Base-by-base conservation (phyloP, 192 early-diverging fungal species). In the Backusella tuberculispora region DNA sequence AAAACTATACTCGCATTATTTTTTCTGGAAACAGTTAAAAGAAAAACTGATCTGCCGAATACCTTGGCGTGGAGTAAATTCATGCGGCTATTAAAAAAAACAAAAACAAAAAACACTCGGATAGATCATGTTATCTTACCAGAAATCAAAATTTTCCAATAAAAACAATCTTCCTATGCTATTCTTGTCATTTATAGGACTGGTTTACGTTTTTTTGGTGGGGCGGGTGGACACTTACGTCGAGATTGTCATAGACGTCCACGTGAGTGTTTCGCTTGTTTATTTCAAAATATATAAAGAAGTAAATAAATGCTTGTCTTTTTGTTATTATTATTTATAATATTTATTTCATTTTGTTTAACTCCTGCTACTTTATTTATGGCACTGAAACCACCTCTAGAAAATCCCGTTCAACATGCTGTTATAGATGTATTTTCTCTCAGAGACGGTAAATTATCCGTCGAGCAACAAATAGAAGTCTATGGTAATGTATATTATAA, bases 391-490 rank as follows among this genome's bases (percentile, higher is more conserved):
- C 47, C 46, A 53, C 48, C 71, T 56, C 46, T 60, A 72, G 67
- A 69, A 34, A 56, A 24, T 21, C 43, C 41, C 26, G 44, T 46
- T 17, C 41, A 44, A 14, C 56, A 73, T 64, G 42, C 43, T 46
- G 72, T 63, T 13, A 43, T 73, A 29, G 72, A 63, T 65, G 45
- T 73, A 65, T 45, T 65, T 26, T 65, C 72, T 29, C 19, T 73
- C 10, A 63, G 42, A 6, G 72, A 73, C 42, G 72, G 72, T 10
- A 73, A 73, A 65, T 41, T 63, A 45, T 88, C 86, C 14, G 87
- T 90, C 53, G 90, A 91, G 76, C 89, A 89, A 67, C 89, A 90
- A 80, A 87, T 90, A 21, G 89, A 87, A 73, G 85, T 84, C 34
- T 85, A 90, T 70, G 88, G 83, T 83, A 74, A 64, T 2, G 10